Base-by-base conservation (phyloP, 2,329 filamentous ascomycete species). In the Colletotrichum lini region DNA sequence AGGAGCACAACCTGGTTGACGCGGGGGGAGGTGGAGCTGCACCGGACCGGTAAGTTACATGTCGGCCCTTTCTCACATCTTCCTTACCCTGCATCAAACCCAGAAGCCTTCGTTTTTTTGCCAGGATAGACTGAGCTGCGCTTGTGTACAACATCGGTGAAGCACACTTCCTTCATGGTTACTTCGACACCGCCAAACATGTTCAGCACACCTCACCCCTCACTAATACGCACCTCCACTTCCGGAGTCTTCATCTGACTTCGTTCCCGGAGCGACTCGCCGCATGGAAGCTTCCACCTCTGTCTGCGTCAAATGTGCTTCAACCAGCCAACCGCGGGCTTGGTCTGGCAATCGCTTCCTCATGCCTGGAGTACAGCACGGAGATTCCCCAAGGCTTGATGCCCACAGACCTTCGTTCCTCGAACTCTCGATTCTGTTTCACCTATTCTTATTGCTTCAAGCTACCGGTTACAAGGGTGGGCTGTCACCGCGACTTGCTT, bases 361-460 rank as follows among this genome's bases (percentile, higher is more conserved):
- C 69, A 10, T 23, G 52, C 64, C 58, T 71, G 64, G 47, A 52
- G 40, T 62, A 54, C 44, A 59, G 69, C 69, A 69, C 69, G 26
- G 69, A 69, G 59, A 67, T 59, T 53, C 35, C 40, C 7, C 58
- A 58, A 59, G 58, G 69, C 65, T 63, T 72, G 65, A 69, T 26
- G 21, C 65, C 57, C 69, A 69, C 69, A 42, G 69, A 52, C 69
- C 58, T 30, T 44, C 45, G 38, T 58, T 68, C 52, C 53, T 64
- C 42, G 67, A 72, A 72, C 65, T 72, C 47, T 72, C 59, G n/a
- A 15, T 53, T 40, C 21, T 26, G 69, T 72, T 72, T 72, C 69
- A 69, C 59, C 45, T 58, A 68, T 60, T 72, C 52, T 40, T 53
- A 26, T 59, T 47, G 16, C 47, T 69, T 30, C 53, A 35, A 21